A percentile compares a stretch with the other conserved stretches of the same genome.
These are phyloP conservation scores for Chrysanthemum makinoi DNA, from an alignment of 129 eudicot genomes.

Conservation along the genomic window DNA sequence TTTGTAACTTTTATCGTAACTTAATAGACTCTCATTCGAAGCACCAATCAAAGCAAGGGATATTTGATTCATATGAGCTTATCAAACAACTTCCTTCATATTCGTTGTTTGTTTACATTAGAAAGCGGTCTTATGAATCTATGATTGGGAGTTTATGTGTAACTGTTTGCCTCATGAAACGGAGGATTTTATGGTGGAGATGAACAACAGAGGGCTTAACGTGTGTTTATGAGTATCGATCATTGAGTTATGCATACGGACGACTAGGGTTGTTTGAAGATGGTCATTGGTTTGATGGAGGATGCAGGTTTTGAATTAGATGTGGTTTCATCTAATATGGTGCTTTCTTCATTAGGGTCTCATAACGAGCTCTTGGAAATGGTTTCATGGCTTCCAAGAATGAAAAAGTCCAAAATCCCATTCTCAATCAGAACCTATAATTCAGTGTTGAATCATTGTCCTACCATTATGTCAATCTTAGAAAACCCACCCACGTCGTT, in stretches of 20 bases:
- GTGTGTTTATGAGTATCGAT: constrained; percentile 49
- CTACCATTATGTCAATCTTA: constrained; percentile 44
- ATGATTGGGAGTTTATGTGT: constrained; percentile 56
- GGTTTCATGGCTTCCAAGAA: constrained; percentile 62
- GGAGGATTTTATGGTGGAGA: constrained; percentile 53
- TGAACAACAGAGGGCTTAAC: constrained; percentile 52
- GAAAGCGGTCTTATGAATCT: constrained; percentile 50
- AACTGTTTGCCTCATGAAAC: constrained; percentile 58
- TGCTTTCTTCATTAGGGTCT: constrained; percentile 68
- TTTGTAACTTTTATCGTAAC: constrained; percentile 61
- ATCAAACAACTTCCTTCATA: constrained; percentile 39
- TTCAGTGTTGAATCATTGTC: constrained; percentile 75
- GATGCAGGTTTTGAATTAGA: constrained; percentile 55
- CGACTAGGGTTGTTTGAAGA: constrained; percentile 65
- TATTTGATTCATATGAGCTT: constrained; percentile 37
- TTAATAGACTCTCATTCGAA: constrained; percentile 52
- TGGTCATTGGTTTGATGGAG: constrained; percentile 49
- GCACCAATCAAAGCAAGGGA: constrained; percentile 48
- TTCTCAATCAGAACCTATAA: constrained; percentile 72
- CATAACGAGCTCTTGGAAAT: constrained; percentile 49
- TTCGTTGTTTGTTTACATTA: constrained; percentile 49
- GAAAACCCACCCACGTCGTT: constrained; percentile 54
- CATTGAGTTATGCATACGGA: constrained; percentile 70
- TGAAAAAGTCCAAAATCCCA: constrained; percentile 39
- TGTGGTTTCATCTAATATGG: constrained; percentile 73